phyloP scores from a whole-genome alignment of 192 early-diverging fungal species.

The Coemansia sp. region DNA sequence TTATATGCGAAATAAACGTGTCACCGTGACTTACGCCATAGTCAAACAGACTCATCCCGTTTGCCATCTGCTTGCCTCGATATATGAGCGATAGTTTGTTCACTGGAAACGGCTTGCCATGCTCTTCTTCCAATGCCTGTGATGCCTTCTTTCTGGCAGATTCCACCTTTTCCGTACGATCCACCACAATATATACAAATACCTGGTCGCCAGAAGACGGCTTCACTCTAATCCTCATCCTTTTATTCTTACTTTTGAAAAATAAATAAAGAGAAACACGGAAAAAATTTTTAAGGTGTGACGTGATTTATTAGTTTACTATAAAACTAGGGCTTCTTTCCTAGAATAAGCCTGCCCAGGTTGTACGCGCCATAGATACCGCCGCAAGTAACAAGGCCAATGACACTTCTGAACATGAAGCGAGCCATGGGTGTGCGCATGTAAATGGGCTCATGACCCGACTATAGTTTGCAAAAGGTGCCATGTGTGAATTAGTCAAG shows the following conservation, averaged over 20 bases:
- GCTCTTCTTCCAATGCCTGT: background rate
- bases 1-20: constrained; percentile 22
- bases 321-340: constrained; percentile 19
- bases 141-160: constrained; percentile 11
- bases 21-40: constrained; percentile 39
- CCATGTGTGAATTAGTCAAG: background rate
- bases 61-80: constrained; percentile 41
- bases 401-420: constrained; percentile 12
- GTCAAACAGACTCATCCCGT: constrained; percentile 45
- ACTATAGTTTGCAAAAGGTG: constrained; percentile 15
- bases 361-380: constrained; percentile 17
- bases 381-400: constrained; percentile 29
- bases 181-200: constrained; percentile 11
- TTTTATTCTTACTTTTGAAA: constrained; percentile 5
- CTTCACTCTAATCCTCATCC: constrained; percentile 24
- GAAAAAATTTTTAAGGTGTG: no score
- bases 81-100: constrained; percentile 29
- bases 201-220: constrained; percentile 7
- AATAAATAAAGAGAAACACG: constrained; percentile 7
- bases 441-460: constrained; percentile 45
- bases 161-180: constrained; percentile 19
- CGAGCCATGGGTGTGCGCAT: constrained; percentile 39
- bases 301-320: background rate
- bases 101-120: constrained; percentile 4
- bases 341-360: constrained; percentile 33